Base-by-base conservation (phyloP, 371 early-diverging fungal genomes). In the Mortierella sp. region DNA sequence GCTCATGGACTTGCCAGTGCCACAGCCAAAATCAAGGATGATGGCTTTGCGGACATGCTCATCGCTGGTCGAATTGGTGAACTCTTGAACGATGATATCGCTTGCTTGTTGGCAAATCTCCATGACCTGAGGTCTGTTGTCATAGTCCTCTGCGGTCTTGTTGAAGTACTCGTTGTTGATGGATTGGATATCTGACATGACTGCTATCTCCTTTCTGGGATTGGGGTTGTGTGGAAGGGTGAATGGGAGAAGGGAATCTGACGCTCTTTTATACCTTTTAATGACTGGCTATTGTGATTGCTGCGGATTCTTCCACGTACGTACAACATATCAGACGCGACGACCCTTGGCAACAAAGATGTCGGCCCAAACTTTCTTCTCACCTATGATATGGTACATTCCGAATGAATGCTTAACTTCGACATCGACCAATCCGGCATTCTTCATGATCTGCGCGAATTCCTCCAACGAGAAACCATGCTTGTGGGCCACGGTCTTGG, bases 91-190 rank as follows among this genome's bases (percentile, higher is more conserved):
- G 29, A 67, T 48, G 28, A 34, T 19, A 13, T 59, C 45, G 58
- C 41, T 31, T 5, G 63, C 58, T 24, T 63, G 55, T 17, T 48
- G 24, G 43, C 60, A 54, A 53, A 73, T 55, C 48, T 67, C 74
- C 9, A 21, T 28, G 51, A 19, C 53, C 27, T 50, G 43, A 13
- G 67, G 67, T 0, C 40, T 44, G 21, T 53, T 22, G 51, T 73
- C 74, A 21, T 73, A 73, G 21, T 63, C 67, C 31, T 40, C 12
- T 3, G 74, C 67, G 48, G 55, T 67, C 51, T 59, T 62, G 59
- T 73, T 56, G 45, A 73, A 73, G 55, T 67, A 60, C 24, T 58
- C 60, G 56, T 67, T 67, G 74, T 73, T 73, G 39, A 56, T 31
- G 24, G 45, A 19, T 13, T 71, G 72, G 51, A 71, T 56, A 7